Base-by-base conservation (phyloP, 73 alveolate genomes). In the Paraurostyla sp. region DNA sequence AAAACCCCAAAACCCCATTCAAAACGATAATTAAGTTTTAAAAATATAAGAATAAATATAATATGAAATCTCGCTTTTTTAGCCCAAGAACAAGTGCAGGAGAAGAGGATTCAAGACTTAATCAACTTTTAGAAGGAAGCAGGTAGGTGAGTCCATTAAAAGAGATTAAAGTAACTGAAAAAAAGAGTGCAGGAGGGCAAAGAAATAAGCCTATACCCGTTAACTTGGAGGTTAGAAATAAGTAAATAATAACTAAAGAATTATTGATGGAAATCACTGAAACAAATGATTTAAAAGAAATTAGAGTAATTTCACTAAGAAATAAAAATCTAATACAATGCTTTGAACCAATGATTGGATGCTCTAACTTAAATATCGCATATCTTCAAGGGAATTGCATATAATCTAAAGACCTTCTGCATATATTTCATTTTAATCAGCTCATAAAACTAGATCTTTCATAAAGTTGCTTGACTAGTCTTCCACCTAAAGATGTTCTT, bases 301-400 rank as follows among this genome's bases (percentile, higher is more conserved):
- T 88, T 0, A 56, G 85, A 29, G 94, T 88, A 35, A 76, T 88
- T 30, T 58, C 91, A 9, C 51, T 88, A 0, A 52, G 94, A 50
- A 88, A 88, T 36, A 51, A 78, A 56, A 32, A 78, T 16, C 49
- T 78, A 0, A 27, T 32, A 11, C 56, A 42, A 18, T 76, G 85
- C 60, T 15, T 88, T n/a, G 69, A 57, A 41, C 16, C 73, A 13
- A 58, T 88, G 69, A 4, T 87, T 7, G 38, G 25, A 22, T 88
- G 94, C 69, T 15, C 57, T 0, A 76, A 88, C 76, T 69, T 88
- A 2, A 36, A 40, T 18, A 78, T 88, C 1, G 90, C 91, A 22
- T 88, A 88, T 57, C 52, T 88, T 6, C 60, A 88, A 78, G 94
- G 94, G 27, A 88, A 88, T 46, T 18, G 40, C 30, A 6, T 88